Evolutionary conservation across 225 moss, liverwort and hornwort species (phyloP), one percentile per base, ranked within the genome.

Genomic region (Pseudoscleropodium purum): DNA sequence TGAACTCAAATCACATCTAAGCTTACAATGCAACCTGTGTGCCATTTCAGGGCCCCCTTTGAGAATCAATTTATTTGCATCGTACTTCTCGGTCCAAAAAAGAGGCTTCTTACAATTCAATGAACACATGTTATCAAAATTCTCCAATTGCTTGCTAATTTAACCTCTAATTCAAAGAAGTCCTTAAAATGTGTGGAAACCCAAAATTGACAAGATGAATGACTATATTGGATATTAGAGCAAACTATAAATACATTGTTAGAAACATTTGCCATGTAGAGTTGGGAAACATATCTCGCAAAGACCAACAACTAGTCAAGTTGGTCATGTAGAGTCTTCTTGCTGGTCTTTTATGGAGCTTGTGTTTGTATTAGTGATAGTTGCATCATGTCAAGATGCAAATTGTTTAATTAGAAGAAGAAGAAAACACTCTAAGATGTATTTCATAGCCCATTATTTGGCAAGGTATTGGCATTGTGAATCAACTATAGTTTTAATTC

Each of bases 31-130:
- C 4, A 27, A n/a, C n/a, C 2, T 27, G n/a, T 27, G 27, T 7
- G 29, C 0, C 11, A 4, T 39, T 18, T 9, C 0, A 29, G 0
- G 17, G 57, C 1, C 1, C 1, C n/a, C 2, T 0, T 7, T 5
- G 1, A n/a, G 3, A 39, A 2, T 0, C 12, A 12, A 30, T 39
- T 60, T 60, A 60, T 80, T 60, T 29, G 39, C 39, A 80, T 39
- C 18, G 0, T 18, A 4, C 4, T 79, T 18, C 3, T 5, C 1
- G 13, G 0, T 60, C 11, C 11, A 12, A 8, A 4, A 0, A 59
- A 79, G n/a, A n/a, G 7, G 7, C 11, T 79, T 27, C 10, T 79
- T n/a, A 7, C 25, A 39, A 4, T 0, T 18, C 4, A 29, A 11
- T 11, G 11, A 26, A 25, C 24, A 61, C 9, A 59, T 59, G 4